Percentiles rank a stretch among this genome's conserved stretches.
phyloP scores from a whole-genome alignment of 2,329 filamentous ascomycete genomes.

The Colletotrichum orbiculare region DNA sequence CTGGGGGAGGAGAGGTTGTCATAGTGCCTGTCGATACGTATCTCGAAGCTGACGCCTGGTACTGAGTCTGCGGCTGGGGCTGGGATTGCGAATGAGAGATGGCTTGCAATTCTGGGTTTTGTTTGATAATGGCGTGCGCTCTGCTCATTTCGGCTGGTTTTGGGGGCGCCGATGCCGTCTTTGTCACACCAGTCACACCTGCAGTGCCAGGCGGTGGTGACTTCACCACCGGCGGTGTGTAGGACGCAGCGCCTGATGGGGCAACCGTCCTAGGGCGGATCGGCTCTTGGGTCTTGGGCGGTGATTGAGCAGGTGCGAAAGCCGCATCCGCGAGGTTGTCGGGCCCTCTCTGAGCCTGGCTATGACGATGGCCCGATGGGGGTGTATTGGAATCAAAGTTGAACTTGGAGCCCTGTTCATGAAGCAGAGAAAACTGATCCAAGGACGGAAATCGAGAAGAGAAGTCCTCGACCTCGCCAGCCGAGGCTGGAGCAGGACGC shows the following conservation, averaged over 20 bases:
- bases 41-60: conserved; percentile 41
- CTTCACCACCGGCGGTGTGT: conserved; percentile 42
- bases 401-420: conserved; percentile 86
- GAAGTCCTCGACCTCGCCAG: conserved; percentile 77
- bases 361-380: conserved; percentile 59
- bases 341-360: conserved; percentile 74
- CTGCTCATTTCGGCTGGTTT: conserved; percentile 64
- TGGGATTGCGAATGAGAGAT: conserved; percentile 59
- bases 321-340: conserved; percentile 86
- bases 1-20: conserved; percentile 71
- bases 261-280: conserved; percentile 35
- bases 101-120: conserved; percentile 69
- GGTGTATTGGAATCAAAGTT: conserved; percentile 76
- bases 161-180: conserved; percentile 51
- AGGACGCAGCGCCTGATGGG: conserved; percentile 42
- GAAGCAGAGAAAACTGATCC: conserved; percentile 91
- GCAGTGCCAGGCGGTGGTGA: conserved; percentile 35
- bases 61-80: conserved; percentile 24
- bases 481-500: conserved; percentile 43
- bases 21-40: conserved; percentile 79
- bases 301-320: conserved; percentile 62
- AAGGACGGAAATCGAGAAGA: conserved; percentile 88
- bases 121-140: conserved; percentile 73
- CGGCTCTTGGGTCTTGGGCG: conserved; percentile 26
- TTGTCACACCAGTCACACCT: conserved; percentile 47